phyloP scores from a whole-genome alignment of 164 flowering plant genomes.

The Dillenia turbinata region DNA sequence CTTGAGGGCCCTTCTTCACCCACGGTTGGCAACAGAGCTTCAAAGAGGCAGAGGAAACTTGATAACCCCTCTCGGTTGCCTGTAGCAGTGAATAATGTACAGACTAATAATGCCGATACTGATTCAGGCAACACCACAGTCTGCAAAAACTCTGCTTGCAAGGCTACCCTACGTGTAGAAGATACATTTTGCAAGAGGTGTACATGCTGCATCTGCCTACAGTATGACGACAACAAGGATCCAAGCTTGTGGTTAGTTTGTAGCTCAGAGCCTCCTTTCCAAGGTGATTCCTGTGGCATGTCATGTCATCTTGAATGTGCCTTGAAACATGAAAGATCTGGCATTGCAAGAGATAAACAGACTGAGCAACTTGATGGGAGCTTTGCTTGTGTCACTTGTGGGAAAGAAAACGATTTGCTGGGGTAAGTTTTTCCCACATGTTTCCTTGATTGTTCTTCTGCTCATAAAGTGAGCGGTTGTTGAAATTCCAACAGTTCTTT shows the following conservation, averaged over 20 bases:
- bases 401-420: constrained; percentile 79
- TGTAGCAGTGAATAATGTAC: constrained; percentile 17
- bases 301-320: constrained; percentile 98
- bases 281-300: constrained; percentile 70
- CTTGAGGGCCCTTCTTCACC: constrained; percentile 29
- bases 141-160: constrained; percentile 87
- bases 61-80: constrained; percentile 53
- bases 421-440: constrained; percentile 41
- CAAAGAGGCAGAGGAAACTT: constrained; percentile 72
- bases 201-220: constrained; percentile 83
- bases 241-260: constrained; percentile 96
- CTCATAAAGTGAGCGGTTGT: too few relatives aligned
- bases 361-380: constrained; percentile 55
- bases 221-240: constrained; percentile 95
- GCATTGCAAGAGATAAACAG: constrained; percentile 44
- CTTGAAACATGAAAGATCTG: constrained; percentile 57
- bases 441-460: not conserved
- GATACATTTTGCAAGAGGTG: constrained; percentile 90
- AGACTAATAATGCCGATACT: constrained; percentile 16
- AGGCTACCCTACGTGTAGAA: constrained; percentile 47
- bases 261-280: constrained; percentile 67
- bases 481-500: too few relatives aligned
- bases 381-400: constrained; percentile 75
- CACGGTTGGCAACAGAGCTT: constrained; percentile 23
- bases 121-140: constrained; percentile 23